Evolutionary conservation across 2,329 filamentous ascomycete species (phyloP).

Genomic region (Penicillium occitanis): DNA sequence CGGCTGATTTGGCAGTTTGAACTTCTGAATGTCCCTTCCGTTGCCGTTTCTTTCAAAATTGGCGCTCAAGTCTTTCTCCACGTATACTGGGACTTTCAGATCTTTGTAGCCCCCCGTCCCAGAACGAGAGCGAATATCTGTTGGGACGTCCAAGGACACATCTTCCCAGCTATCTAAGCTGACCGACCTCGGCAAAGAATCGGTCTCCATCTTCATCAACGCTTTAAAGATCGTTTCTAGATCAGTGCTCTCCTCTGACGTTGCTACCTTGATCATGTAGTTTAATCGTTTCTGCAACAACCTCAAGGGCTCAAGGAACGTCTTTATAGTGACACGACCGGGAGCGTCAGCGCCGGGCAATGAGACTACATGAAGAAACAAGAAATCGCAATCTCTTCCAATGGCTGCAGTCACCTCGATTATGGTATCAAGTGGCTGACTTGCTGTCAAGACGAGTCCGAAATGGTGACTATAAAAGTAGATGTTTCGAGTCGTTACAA

Average conservation of each 20-base stretch:
- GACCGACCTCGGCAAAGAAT: conserved; percentile 61
- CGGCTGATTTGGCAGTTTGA: conserved; percentile 77
- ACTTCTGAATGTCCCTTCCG: conserved; percentile 61
- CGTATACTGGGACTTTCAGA: conserved; percentile 58
- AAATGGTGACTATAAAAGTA: conserved; percentile 97
- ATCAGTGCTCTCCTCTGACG: conserved; percentile 67
- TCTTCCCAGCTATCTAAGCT: conserved; percentile 93
- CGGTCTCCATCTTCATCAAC: conserved; percentile 72
- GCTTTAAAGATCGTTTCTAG: conserved; percentile 69
- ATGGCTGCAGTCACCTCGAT: conserved; percentile 86
- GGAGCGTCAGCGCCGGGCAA: conserved; percentile 62
- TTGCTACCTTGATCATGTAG: conserved; percentile 76
- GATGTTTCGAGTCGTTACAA: conserved; percentile 80
- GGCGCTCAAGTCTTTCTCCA: conserved; percentile 61
- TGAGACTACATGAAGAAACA: conserved; percentile 77
- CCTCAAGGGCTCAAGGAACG: conserved; percentile 83
- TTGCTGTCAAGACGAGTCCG: conserved; percentile 81
- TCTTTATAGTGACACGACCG: conserved; percentile 80
- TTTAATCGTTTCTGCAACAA: conserved; percentile 82
- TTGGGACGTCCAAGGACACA: conserved; percentile 59
- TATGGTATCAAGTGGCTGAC: conserved; percentile 71
- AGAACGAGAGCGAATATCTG: conserved; percentile 55
- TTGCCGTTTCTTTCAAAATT: conserved; percentile 38
- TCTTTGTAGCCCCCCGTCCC: conserved; percentile 48
- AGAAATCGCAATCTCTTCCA: conserved; percentile 87